phyloP scores from a whole-genome alignment of 1,284 basidiomycete genomes.

The Cerioporus squamosus region DNA sequence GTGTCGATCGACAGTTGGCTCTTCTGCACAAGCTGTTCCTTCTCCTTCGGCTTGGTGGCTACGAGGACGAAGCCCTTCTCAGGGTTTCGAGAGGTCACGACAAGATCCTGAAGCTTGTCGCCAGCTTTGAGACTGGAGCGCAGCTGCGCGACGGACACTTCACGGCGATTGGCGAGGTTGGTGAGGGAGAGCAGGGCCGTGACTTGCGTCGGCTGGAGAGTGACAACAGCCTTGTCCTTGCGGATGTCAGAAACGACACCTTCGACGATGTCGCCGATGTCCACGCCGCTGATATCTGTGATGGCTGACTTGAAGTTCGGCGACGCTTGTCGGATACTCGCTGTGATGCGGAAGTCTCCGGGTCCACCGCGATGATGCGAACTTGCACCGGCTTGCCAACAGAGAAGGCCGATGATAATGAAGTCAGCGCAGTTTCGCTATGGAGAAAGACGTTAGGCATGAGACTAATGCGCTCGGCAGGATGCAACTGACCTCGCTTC shows the following conservation, averaged over 20 bases:
- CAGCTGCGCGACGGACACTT: slow-evolving; percentile 71
- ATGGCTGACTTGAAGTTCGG: slow-evolving; percentile 53
- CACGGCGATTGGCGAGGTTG: slow-evolving; percentile 86
- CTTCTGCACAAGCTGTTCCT: slow-evolving; percentile 52
- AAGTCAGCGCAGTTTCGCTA: slow-evolving; percentile 68
- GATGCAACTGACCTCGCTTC: slow-evolving; percentile 71
- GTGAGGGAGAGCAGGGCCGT: slow-evolving; percentile 86
- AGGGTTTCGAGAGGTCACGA: slow-evolving; percentile 89
- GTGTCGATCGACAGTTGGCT: slow-evolving; percentile 65
- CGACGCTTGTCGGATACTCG: slow-evolving; percentile 87
- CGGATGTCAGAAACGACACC: slow-evolving; percentile 81
- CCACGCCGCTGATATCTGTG: slow-evolving; percentile 70
- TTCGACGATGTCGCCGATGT: slow-evolving; percentile 76
- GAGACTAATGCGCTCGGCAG: slow-evolving; percentile 2
- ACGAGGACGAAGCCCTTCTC: slow-evolving; percentile 91
- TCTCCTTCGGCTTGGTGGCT: slow-evolving; percentile 67
- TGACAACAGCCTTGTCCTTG: slow-evolving; percentile 81
- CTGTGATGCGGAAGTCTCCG: slow-evolving; percentile 73
- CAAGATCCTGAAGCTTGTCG: slow-evolving; percentile 77
- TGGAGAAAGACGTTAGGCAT: not conserved
- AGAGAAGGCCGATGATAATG: slow-evolving; percentile 73
- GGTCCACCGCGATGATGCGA: slow-evolving; percentile 77
- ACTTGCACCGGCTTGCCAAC: slow-evolving; percentile 89
- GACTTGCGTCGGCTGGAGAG: slow-evolving; percentile 71
- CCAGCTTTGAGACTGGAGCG: slow-evolving; percentile 70